phyloP scores from a whole-genome alignment of 306 rosid genomes.

The Boehmeria nivea region DNA sequence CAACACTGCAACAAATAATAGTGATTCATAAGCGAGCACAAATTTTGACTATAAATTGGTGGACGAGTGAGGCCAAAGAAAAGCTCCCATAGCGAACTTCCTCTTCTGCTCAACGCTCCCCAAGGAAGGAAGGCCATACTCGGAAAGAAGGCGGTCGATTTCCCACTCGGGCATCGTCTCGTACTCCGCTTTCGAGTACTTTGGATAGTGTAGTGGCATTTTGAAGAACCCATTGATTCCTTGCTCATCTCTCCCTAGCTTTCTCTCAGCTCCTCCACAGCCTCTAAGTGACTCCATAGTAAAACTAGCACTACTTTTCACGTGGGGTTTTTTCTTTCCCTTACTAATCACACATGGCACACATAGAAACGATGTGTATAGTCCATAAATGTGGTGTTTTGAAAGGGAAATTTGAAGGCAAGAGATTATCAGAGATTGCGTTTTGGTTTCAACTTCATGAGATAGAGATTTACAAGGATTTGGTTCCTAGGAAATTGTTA shows the following conservation, averaged over 20 bases:
- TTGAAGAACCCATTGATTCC: conserved; percentile 1
- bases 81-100: conserved; percentile 20
- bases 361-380: no score
- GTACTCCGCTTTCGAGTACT: conserved; percentile 12
- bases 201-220: conserved; percentile 26
- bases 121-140: conserved; percentile 12
- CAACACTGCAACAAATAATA: no score
- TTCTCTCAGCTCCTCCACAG: background rate
- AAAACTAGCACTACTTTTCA: no score
- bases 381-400: no score
- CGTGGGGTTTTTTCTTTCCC: background rate
- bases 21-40: no score
- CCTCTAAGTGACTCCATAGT: conserved; percentile 12
- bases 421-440: no score
- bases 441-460: no score
- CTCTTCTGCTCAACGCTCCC: conserved; percentile 17
- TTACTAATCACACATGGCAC: background rate
- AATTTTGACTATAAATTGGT: background rate
- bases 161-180: conserved; percentile 20
- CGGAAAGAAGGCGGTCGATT: conserved; percentile 15
- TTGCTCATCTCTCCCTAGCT: background rate
- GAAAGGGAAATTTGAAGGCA: no score
- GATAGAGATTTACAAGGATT: no score
- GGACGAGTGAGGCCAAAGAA: conserved; percentile 14
- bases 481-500: no score